phyloP scores from a whole-genome alignment of 2,329 filamentous ascomycete species.

The Volutella citrinella region DNA sequence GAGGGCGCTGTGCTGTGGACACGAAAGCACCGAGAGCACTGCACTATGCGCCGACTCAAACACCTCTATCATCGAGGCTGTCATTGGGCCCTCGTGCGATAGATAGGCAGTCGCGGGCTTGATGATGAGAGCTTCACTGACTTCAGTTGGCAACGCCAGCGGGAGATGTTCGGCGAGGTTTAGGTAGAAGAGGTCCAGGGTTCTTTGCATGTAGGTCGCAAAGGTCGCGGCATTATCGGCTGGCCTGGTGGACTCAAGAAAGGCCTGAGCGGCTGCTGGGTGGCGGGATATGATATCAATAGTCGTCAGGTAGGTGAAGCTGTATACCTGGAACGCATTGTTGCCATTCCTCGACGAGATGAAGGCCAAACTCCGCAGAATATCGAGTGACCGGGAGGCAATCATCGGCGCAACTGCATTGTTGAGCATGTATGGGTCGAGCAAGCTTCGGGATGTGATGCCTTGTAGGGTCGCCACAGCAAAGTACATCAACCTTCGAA shows the following conservation, averaged over 20 bases:
- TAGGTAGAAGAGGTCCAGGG: slow-evolving; percentile 83
- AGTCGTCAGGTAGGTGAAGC: slow-evolving; percentile 77
- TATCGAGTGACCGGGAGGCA: slow-evolving; percentile 68
- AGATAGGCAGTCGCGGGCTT: slow-evolving; percentile 75
- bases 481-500: slow-evolving; percentile 74
- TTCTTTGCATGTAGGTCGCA: slow-evolving; percentile 54
- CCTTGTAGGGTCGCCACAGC: slow-evolving; percentile 73
- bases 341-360: slow-evolving; percentile 73
- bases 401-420: slow-evolving; percentile 55
- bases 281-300: slow-evolving; percentile 79
- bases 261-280: slow-evolving; percentile 60
- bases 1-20: slow-evolving; percentile 71
- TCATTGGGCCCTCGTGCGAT: slow-evolving; percentile 39
- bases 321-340: slow-evolving; percentile 76
- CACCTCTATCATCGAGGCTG: slow-evolving; percentile 52
- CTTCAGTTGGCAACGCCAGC: slow-evolving; percentile 60
- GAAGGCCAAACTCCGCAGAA: slow-evolving; percentile 76
- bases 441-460: slow-evolving; percentile 61
- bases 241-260: slow-evolving; percentile 61
- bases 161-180: slow-evolving; percentile 84
- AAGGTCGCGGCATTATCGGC: slow-evolving; percentile 30
- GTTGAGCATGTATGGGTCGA: slow-evolving; percentile 47
- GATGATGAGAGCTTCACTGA: slow-evolving; percentile 71
- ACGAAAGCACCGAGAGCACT: slow-evolving; percentile 74
- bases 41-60: slow-evolving; percentile 88